phyloP scores from a whole-genome alignment of 23 red algal genomes.

The Gracilaria vermiculophylla region DNA sequence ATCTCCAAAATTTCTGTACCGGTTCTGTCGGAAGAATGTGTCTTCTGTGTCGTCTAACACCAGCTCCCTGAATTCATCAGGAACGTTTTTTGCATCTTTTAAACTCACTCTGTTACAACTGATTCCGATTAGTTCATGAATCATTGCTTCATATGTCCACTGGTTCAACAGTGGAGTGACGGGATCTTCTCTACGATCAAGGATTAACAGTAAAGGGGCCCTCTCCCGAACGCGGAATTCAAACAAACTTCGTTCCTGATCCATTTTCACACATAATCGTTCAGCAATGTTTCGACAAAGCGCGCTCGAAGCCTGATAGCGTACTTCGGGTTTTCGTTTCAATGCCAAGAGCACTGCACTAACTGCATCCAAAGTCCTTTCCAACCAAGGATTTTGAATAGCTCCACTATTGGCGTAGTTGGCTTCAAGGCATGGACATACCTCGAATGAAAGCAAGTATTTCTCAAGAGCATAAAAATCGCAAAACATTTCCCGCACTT shows the following conservation, averaged over 20 bases:
- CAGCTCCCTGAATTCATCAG: conserved; percentile 68
- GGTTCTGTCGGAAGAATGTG: conserved; percentile 76
- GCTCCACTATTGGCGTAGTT: conserved; percentile 1
- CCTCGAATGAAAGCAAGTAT: conserved; percentile 65
- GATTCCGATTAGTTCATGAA: conserved; percentile 90
- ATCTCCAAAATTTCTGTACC: conserved; percentile 94
- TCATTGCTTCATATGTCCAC: conserved; percentile 99
- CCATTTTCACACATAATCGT: conserved; percentile 80
- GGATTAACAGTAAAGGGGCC: conserved; percentile 64
- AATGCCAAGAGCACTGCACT: conserved; percentile 56
- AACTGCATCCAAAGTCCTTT: conserved; percentile 89
- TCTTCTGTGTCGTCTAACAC: conserved; percentile 77
- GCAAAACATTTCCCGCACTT: conserved; percentile 81
- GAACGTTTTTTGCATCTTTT: conserved; percentile 37
- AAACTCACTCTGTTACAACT: conserved; percentile 75
- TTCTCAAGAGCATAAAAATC: conserved; percentile 74
- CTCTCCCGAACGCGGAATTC: conserved; percentile 37
- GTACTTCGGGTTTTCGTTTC: conserved; percentile 58
- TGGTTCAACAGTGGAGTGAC: conserved; percentile 97
- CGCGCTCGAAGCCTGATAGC: conserved; percentile 51
- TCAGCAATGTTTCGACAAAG: conserved; percentile 81
- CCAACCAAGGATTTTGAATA: conserved; percentile 40
- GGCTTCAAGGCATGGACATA: conserved; percentile 64
- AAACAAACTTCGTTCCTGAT: conserved; percentile 85
- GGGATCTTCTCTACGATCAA: conserved; percentile 93